phyloP scores from a whole-genome alignment of 2,329 filamentous ascomycete genomes.

The Phoma sp. region DNA sequence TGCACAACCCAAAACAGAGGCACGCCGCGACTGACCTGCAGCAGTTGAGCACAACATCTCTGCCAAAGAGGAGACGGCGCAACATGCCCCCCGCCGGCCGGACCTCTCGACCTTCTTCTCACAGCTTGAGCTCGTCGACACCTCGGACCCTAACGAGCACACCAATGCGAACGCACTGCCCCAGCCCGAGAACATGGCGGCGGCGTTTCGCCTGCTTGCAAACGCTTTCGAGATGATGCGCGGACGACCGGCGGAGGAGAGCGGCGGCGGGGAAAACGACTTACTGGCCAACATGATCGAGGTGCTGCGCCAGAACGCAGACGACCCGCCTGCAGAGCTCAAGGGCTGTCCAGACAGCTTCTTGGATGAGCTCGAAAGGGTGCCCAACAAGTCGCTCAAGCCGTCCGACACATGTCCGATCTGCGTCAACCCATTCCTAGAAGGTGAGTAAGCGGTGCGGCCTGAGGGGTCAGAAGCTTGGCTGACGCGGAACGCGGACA shows the following conservation, averaged over 20 bases:
- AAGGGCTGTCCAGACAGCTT: constrained; percentile 68
- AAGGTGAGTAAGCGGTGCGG: constrained; percentile 51
- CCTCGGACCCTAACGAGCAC: constrained; percentile 57
- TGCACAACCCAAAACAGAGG: neutral
- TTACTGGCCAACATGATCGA: constrained; percentile 63
- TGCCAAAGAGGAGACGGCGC: constrained; percentile 43
- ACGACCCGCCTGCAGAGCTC: constrained; percentile 65
- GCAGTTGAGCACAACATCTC: constrained; percentile 59
- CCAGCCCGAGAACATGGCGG: constrained; percentile 65
- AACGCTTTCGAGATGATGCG: constrained; percentile 67
- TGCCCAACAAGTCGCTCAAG: constrained; percentile 63
- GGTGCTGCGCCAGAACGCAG: constrained; percentile 60
- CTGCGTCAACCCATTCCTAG: constrained; percentile 65
- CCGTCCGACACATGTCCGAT: constrained; percentile 63
- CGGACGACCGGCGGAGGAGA: constrained; percentile 44
- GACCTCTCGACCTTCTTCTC: constrained; percentile 71
- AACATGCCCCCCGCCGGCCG: constrained; percentile 59
- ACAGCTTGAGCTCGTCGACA: constrained; percentile 64
- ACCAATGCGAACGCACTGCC: constrained; percentile 65
- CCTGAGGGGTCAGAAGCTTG: constrained; percentile 1
- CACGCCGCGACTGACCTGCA: constrained; percentile 24
- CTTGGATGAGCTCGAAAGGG: constrained; percentile 64
- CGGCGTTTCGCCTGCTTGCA: constrained; percentile 65
- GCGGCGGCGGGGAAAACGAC: constrained; percentile 40
- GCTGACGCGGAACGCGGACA: constrained; percentile 34